Base-by-base conservation (phyloP, 306 rosid species). In the Pachyrhizus erosus region DNA sequence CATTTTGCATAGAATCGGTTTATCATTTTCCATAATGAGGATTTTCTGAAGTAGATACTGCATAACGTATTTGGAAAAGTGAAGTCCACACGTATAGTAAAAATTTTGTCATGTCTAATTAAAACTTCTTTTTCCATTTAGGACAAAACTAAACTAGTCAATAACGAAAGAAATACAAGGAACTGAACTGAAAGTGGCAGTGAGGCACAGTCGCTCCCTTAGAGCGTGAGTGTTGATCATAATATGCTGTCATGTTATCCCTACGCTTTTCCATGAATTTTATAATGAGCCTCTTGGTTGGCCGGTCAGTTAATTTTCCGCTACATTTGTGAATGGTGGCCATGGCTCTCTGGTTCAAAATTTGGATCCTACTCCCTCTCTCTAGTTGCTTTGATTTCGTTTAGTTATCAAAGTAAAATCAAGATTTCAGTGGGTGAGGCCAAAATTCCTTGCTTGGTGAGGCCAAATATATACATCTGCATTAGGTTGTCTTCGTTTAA, bases 251-350 rank as follows among this genome's bases (percentile, higher is more conserved):
- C 65, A 75, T 62, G 79, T 15, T 73, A 76, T 75, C 78, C 42
- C 60, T 23, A 39, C 51, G 2, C 70, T 83, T 68, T 85, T 77
- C 48, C 70, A 33, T 70, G 42, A 72, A 48, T 88, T 80, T 88
- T 80, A 85, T 83, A 80, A 49, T 57, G 54, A 72, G 7, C 2
- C n/a, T 64, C 54, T 75, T 62, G 48, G 86, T 84, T 77, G 77
- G 70, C 42, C 60, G 58, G 74, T 55, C 60, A 73, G 61, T 77
- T 17, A 52, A 74, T 43, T 60, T 71, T 37, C 15, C 24, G 78
- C 40, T 37, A 7, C 42, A 37, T 5, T 37, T 37, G 42, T 37
- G 10, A 37, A 7, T 37, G 42, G 54, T 37, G 82, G 51, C 67
- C 68, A 79, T 70, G 29, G 8, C 61, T 43, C 11, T 42, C 0